phyloP scores from a whole-genome alignment of 371 early-diverging fungal genomes.

The Rhizomucor pusillus region DNA sequence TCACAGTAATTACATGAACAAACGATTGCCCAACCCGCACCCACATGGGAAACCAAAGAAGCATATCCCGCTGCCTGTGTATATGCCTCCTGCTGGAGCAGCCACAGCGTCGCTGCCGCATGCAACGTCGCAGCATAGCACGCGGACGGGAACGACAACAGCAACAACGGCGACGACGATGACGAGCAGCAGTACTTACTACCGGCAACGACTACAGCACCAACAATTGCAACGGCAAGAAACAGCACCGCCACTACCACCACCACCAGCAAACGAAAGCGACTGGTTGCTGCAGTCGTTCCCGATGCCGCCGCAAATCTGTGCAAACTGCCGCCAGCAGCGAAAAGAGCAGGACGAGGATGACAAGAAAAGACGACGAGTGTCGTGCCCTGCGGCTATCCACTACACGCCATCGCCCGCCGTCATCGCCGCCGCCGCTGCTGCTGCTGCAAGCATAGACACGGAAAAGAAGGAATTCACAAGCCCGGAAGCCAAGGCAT shows the following conservation, averaged over 20 bases:
- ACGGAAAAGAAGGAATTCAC: not conserved
- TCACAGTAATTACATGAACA: not conserved
- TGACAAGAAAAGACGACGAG: conserved; percentile 1
- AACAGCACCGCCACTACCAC: not conserved
- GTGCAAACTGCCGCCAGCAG: conserved; percentile 7
- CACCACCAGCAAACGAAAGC: not conserved
- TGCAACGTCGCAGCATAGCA: conserved; percentile 6
- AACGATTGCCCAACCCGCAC: not conserved
- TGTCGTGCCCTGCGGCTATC: conserved; percentile 14
- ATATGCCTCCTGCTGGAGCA: conserved; percentile 1
- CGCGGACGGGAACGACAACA: conserved; percentile 5
- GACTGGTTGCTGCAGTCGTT: not conserved
- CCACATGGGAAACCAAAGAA: conserved; percentile 1
- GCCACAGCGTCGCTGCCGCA: not conserved
- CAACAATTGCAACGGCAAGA: not conserved
- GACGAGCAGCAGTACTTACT: too few relatives aligned
- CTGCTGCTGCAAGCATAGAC: too few relatives aligned
- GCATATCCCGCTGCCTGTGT: conserved; percentile 10
- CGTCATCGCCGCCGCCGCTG: too few relatives aligned
- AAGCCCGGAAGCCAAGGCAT: conserved; percentile 6
- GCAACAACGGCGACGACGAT: conserved; percentile 1
- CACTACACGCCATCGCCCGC: not conserved
- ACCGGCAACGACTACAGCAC: conserved; percentile 2
- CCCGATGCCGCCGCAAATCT: conserved; percentile 1
- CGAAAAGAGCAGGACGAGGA: not conserved